phyloP scores from a whole-genome alignment of 1,139 yeast genomes.

The Candida albicans region DNA sequence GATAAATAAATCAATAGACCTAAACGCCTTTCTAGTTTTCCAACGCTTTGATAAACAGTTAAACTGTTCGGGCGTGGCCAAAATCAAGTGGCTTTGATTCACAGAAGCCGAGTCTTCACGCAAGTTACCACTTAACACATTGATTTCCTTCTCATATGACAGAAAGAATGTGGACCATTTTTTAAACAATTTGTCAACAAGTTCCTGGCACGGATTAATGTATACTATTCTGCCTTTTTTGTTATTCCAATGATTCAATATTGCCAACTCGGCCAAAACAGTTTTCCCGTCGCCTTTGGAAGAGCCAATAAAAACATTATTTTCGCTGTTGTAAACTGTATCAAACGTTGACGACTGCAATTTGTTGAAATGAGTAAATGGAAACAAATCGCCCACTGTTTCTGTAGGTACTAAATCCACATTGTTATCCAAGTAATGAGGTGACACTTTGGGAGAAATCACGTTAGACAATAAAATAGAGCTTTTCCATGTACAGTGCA shows the following conservation, averaged over 20 bases:
- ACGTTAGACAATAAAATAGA: conserved; percentile 62
- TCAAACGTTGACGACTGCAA: conserved; percentile 73
- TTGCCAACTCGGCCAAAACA: conserved; percentile 67
- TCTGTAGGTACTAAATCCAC: conserved; percentile 46
- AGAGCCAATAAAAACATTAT: conserved; percentile 64
- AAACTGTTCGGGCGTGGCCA: conserved; percentile 80
- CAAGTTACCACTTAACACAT: conserved; percentile 63
- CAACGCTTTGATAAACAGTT: conserved; percentile 74
- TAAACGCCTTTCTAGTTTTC: conserved; percentile 73
- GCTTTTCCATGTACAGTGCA: conserved; percentile 65
- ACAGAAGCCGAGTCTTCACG: conserved; percentile 54
- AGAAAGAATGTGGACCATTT: conserved; percentile 55
- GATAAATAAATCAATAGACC: conserved; percentile 64
- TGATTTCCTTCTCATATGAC: conserved; percentile 46
- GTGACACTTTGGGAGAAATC: conserved; percentile 67
- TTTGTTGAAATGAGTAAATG: conserved; percentile 57
- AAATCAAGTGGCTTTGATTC: conserved; percentile 61
- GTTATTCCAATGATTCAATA: conserved; percentile 68
- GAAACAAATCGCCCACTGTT: conserved; percentile 48
- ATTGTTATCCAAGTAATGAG: conserved; percentile 55
- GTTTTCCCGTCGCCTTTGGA: conserved; percentile 80
- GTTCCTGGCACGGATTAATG: conserved; percentile 59
- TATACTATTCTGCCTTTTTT: conserved; percentile 67
- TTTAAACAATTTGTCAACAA: conserved; percentile 45
- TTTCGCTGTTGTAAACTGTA: conserved; percentile 57